These are phyloP conservation scores for Aspergillus kassunensis DNA, from an alignment of 495 filamentous ascomycete genomes.

Conservation along the genomic window DNA sequence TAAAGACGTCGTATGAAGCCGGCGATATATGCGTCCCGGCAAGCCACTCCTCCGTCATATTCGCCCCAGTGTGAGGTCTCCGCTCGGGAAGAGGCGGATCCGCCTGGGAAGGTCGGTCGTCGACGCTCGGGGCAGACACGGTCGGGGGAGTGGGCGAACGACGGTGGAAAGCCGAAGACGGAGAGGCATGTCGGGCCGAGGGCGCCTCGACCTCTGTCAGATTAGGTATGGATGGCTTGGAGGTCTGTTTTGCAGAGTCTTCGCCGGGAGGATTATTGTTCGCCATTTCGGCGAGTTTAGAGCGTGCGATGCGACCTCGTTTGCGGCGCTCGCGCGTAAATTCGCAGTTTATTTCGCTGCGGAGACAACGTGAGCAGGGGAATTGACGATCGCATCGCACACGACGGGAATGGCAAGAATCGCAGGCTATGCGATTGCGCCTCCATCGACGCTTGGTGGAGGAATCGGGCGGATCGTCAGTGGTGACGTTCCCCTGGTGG, in stretches of 20 bases:
- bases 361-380: slow-evolving; percentile 43
- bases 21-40: slow-evolving; percentile 37
- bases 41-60: slow-evolving; percentile 39
- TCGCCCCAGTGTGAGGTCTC: slow-evolving; percentile 14
- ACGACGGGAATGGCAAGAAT: slow-evolving; percentile 43
- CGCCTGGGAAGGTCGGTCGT: slow-evolving; percentile 25
- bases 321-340: slow-evolving; percentile 46
- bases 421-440: slow-evolving; percentile 45
- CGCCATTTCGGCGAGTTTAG: slow-evolving; percentile 17
- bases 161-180: slow-evolving; percentile 24
- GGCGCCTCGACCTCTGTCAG: slow-evolving; percentile 10
- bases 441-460: slow-evolving; percentile 40
- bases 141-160: slow-evolving; percentile 32
- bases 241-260: background rate
- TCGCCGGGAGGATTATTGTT: background rate
- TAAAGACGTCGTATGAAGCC: slow-evolving; percentile 33
- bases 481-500: slow-evolving; percentile 27
- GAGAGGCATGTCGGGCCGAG: slow-evolving; percentile 27
- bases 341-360: slow-evolving; percentile 41
- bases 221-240: background rate
- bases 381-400: slow-evolving; percentile 49
- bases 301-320: slow-evolving; percentile 42
- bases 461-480: slow-evolving; percentile 27
- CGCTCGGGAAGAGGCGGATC: slow-evolving; percentile 19
- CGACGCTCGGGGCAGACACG: slow-evolving; percentile 31